These are phyloP conservation scores for Yamadazyma jaroonii DNA, from an alignment of 1,139 yeast species.

Conservation along the genomic window DNA sequence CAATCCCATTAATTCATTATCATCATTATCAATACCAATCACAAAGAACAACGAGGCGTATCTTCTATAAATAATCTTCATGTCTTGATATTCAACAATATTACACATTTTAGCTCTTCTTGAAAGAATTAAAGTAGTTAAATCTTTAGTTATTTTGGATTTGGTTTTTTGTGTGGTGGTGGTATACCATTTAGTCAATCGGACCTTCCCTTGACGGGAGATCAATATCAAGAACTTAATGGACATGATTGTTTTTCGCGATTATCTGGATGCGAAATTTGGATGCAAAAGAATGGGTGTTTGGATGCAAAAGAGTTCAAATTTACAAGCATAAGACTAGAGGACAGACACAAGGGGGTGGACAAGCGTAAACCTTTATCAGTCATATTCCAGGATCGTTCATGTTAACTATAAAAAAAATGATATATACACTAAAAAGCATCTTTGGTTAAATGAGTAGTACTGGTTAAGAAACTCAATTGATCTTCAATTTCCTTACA, in stretches of 20 bases:
- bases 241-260: conserved; percentile 16
- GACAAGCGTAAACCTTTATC: too few species aligned
- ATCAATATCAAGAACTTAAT: conserved; percentile 75
- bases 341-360: too few species aligned
- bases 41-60: conserved; percentile 91
- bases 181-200: conserved; percentile 91
- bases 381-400: too few species aligned
- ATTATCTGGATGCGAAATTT: too few species aligned
- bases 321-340: too few species aligned
- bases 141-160: conserved; percentile 76
- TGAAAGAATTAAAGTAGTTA: conserved; percentile 79
- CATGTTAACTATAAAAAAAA: too few species aligned
- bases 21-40: conserved; percentile 79
- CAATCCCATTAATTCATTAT: conserved; percentile 81
- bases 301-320: too few species aligned
- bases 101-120: conserved; percentile 96
- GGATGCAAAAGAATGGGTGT: too few species aligned
- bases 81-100: conserved; percentile 85
- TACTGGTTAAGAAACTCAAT: conserved; percentile 34
- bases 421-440: conserved; percentile 9
- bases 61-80: conserved; percentile 84
- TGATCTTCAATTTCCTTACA: conserved; percentile 51
- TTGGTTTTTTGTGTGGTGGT: conserved; percentile 81
- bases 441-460: conserved; percentile 21
- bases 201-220: conserved; percentile 92